Base-by-base conservation (phyloP, 441 rosid species). In the Cnidoscolus chayamansa region DNA sequence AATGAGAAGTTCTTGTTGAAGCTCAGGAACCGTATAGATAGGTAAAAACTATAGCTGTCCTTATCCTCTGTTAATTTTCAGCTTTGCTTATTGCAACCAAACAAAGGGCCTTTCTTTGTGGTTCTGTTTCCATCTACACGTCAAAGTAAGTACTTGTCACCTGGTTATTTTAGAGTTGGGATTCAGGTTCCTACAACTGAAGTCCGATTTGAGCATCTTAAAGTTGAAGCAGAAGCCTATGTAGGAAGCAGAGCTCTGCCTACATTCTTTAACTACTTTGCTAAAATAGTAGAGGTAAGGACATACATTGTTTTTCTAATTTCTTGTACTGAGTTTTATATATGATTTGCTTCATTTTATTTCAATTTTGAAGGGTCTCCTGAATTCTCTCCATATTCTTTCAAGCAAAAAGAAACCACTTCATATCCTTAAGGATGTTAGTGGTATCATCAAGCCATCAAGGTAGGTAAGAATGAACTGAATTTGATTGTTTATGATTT, bases 181-280 rank as follows among this genome's bases (percentile, higher is more conserved):
- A 81, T 90, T 3, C 77, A 82, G 9, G 73, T 87, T 61, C 96
- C 96, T 16, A 79, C 87, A 0, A 80, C 86, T 45, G 93, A 90
- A 80, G 96, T 90, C 43, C 74, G 93, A 74, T 90, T 83, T 62
- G 93, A 90, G 79, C 79, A 87, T 79, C 64, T 90, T 1, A 85
- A 77, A 71, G 65, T 90, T 9, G 96, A 86, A 71, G 90, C 88
- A 51, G 83, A 81, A 79, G 89, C 84, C 32, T 78, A 82, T 77
- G 81, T 83, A 0, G 93, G 96, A 70, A 81, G 90, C 76, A 86
- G 91, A 76, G 91, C 86, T 72, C 80, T 87, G 74, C 93, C 96
- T 6, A 77, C 91, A 12, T 51, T 90, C 10, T 57, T 83, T 20
- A 87, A 86, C 73, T 88, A 82, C 75, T 65, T 48, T 37, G 61